Evolutionary conservation across 805 yeast genomes (phyloP).

Genomic region (Candida maesae): DNA sequence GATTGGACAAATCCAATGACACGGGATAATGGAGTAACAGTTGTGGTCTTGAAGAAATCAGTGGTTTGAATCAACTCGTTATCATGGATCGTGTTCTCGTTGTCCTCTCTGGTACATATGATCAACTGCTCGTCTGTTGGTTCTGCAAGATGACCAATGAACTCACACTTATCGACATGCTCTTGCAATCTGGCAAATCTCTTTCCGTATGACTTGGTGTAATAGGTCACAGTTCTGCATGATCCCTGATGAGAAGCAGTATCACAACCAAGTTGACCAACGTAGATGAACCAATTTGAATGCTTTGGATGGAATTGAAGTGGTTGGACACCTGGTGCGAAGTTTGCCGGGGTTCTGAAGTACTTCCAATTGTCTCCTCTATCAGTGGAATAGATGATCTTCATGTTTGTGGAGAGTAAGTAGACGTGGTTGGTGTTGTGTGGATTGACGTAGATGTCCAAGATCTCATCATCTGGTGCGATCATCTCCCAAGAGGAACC

Average conservation of each 20-base stretch:
- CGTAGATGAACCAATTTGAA: slow-evolving; percentile 60
- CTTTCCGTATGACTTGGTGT: slow-evolving; percentile 66
- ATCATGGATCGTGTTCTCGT: slow-evolving; percentile 29
- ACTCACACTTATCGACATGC: slow-evolving; percentile 60
- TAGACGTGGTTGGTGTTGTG: slow-evolving; percentile 47
- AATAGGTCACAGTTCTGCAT: slow-evolving; percentile 58
- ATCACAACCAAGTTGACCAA: slow-evolving; percentile 57
- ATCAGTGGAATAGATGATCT: slow-evolving; percentile 57
- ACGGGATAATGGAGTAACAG: slow-evolving; percentile 42
- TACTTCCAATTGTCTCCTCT: slow-evolving; percentile 51
- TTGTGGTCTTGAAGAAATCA: slow-evolving; percentile 27
- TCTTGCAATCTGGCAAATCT: slow-evolving; percentile 52
- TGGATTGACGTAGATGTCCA: slow-evolving; percentile 60
- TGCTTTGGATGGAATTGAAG: slow-evolving; percentile 62
- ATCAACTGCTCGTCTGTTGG: slow-evolving; percentile 49
- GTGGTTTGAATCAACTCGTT: slow-evolving; percentile 30
- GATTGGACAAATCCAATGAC: slow-evolving; percentile 73
- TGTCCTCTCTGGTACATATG: slow-evolving; percentile 53
- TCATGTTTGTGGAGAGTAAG: slow-evolving; percentile 23
- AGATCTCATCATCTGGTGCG: slow-evolving; percentile 37
- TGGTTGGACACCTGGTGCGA: slow-evolving; percentile 47
- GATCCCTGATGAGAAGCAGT: slow-evolving; percentile 19
- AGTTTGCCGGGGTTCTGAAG: slow-evolving; percentile 46
- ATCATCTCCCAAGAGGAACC: slow-evolving; percentile 29
- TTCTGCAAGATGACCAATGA: slow-evolving; percentile 52